Percentiles rank a stretch among this genome's conserved stretches.
Evolutionary conservation across 2,329 filamentous ascomycete genomes (phyloP).

Genomic region (Gremmenia infestans): DNA sequence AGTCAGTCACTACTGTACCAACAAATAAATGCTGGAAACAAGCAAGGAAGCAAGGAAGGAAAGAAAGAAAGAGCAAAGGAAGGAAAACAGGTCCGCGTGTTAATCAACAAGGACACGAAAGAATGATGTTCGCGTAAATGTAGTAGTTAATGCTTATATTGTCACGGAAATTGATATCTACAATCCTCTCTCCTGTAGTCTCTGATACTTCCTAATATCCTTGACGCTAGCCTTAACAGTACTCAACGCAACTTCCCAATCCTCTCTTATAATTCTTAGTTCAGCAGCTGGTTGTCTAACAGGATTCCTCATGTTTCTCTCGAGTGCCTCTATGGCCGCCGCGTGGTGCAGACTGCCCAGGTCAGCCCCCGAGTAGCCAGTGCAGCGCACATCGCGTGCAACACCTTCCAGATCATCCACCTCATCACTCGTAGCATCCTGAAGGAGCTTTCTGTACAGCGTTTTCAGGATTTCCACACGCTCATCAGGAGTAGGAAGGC

Average conservation of each 20-base stretch:
- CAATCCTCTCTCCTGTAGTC: slow-evolving; percentile 33
- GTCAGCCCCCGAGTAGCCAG: slow-evolving; percentile 70
- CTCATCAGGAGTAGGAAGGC: slow-evolving; percentile 73
- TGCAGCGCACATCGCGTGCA: slow-evolving; percentile 62
- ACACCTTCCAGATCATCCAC: slow-evolving; percentile 54
- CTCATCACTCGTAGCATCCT: slow-evolving; percentile 47
- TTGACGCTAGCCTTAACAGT: slow-evolving; percentile 33
- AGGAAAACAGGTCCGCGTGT: too few species aligned
- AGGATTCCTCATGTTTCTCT: slow-evolving; percentile 20
- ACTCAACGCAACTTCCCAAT: slow-evolving; percentile 32
- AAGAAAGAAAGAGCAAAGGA: too few species aligned
- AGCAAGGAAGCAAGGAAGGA: too few species aligned
- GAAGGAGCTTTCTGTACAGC: slow-evolving; percentile 49
- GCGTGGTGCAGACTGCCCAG: slow-evolving; percentile 46
- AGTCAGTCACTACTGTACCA: too few species aligned
- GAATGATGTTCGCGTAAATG: too few species aligned
- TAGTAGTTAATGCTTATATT: too few species aligned
- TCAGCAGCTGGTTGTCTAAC: slow-evolving; percentile 1
- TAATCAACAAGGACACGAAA: too few species aligned
- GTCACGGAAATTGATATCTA: slow-evolving; percentile 2
- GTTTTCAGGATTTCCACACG: slow-evolving; percentile 81
- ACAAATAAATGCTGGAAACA: too few species aligned
- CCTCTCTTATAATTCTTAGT: slow-evolving; percentile 24
- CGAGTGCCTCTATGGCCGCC: slow-evolving; percentile 32
- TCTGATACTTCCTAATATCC: slow-evolving; percentile 32